These are phyloP conservation scores for Elsinoe batatas DNA, from an alignment of 2,329 filamentous ascomycete genomes.

Conservation along the genomic window DNA sequence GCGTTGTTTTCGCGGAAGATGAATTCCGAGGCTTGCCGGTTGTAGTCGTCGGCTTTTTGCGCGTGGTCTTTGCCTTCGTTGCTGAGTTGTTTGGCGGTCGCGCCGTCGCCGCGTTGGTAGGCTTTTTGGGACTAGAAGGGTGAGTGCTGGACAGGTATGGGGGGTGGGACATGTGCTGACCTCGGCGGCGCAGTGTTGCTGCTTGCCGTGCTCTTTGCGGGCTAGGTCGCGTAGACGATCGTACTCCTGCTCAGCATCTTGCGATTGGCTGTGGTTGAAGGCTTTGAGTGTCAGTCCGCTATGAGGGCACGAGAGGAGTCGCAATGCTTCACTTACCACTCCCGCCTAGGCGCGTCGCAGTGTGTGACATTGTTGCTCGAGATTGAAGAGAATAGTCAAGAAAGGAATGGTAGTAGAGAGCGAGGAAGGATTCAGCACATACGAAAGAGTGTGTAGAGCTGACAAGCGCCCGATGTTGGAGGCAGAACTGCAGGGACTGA, in stretches of 20 bases:
- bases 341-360: constrained; percentile 17
- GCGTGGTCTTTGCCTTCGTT: constrained; percentile 80
- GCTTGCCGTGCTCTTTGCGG: constrained; percentile 68
- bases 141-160: constrained; percentile 11
- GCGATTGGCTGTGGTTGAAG: constrained; percentile 62
- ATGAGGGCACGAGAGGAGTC: neutral
- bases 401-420: neutral
- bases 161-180: constrained; percentile 35
- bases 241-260: constrained; percentile 72
- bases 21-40: constrained; percentile 81
- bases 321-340: constrained; percentile 15
- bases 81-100: constrained; percentile 69
- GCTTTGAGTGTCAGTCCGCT: constrained; percentile 33
- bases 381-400: neutral
- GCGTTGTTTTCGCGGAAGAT: constrained; percentile 96
- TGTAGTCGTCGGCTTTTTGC: constrained; percentile 75
- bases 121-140: constrained; percentile 58
- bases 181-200: constrained; percentile 53
- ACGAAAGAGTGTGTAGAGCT: neutral
- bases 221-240: constrained; percentile 80
- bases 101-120: constrained; percentile 75
- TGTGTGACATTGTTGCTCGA: constrained; percentile 17
- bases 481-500: neutral
- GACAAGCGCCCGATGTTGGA: constrained; percentile 4
- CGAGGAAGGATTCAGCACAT: neutral